Conservation (phyloP, 345 rosid species). For the Ceriops tagal region DNA sequence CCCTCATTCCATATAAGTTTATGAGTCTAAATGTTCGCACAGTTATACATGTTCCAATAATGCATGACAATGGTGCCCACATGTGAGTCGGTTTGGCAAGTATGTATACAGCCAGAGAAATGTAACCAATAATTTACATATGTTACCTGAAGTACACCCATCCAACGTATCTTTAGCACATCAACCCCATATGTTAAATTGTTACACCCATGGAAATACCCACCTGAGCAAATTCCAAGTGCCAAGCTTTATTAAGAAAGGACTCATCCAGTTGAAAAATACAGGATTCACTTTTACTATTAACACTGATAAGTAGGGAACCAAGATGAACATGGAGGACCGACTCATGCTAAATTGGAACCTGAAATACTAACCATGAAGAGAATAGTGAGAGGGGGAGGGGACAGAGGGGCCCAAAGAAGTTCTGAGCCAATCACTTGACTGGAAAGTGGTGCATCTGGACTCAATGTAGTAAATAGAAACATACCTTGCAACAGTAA, state of each 20-base stretch:
- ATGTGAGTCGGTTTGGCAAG: no score
- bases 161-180: constrained; percentile 48
- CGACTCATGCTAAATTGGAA: not conserved
- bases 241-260: not conserved
- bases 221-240: constrained; percentile 31
- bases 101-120: no score
- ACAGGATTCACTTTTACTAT: not conserved
- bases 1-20: not conserved
- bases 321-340: not conserved
- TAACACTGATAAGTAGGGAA: not conserved
- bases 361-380: not conserved
- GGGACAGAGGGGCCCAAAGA: not conserved
- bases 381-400: not conserved
- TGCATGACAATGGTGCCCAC: no score
- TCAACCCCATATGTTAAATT: constrained; percentile 53
- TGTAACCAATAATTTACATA: not conserved
- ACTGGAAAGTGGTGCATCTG: not conserved
- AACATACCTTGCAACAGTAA: constrained; percentile 52
- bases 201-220: constrained; percentile 55
- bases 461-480: not conserved
- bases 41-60: no score
- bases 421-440: not conserved
- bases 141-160: constrained; percentile 57
- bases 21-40: not conserved
- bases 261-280: not conserved